Conservation (phyloP, 1,284 basidiomycete genomes). For the Quambalaria eucalypti region DNA sequence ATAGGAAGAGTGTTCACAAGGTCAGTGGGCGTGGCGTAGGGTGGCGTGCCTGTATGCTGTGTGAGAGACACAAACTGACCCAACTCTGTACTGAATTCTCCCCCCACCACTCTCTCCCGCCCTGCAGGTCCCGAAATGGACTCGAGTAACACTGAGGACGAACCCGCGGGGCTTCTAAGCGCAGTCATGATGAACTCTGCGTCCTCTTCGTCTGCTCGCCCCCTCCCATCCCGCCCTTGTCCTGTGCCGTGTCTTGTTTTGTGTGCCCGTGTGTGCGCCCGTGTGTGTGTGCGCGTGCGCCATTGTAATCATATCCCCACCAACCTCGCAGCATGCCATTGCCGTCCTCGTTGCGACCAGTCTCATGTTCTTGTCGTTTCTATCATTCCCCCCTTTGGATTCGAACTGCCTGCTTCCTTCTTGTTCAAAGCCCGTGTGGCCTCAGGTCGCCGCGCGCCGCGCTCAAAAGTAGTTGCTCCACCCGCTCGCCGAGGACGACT, state of each 20-base stretch:
- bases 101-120: slow-evolving; percentile 41
- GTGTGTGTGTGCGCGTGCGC: background rate
- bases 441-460: background rate
- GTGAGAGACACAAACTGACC: background rate
- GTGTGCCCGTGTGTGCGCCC: too few species aligned
- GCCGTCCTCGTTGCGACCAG: too few species aligned
- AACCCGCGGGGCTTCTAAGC: slow-evolving; percentile 77
- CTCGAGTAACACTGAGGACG: slow-evolving; percentile 58
- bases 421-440: background rate
- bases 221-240: background rate
- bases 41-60: background rate
- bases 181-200: too few species aligned
- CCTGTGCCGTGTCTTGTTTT: background rate
- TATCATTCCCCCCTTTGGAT: too few species aligned
- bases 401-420: background rate
- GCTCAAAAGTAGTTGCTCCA: too few species aligned
- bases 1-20: slow-evolving; percentile 90
- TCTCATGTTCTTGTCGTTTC: too few species aligned
- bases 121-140: slow-evolving; percentile 35
- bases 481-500: too few species aligned
- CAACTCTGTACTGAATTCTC: background rate
- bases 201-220: background rate
- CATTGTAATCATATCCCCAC: background rate
- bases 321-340: too few species aligned
- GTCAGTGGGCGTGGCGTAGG: slow-evolving; percentile 49